These are phyloP conservation scores for Pavlovales sp. DNA, from an alignment of 208 protist species.

Conservation along the genomic window DNA sequence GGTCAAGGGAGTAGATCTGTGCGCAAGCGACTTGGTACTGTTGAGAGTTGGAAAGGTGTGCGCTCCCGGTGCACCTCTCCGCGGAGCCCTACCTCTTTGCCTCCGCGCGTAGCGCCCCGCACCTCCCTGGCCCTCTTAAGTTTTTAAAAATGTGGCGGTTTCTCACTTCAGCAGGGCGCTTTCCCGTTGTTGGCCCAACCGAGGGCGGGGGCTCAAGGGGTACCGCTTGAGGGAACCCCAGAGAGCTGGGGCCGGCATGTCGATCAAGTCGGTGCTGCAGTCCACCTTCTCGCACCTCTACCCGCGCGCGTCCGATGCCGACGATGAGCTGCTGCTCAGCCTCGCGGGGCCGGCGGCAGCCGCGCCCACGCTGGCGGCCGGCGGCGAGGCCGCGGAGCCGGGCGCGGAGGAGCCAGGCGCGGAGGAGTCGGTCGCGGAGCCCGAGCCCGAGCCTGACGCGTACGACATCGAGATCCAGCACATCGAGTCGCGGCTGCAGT, in stretches of 20 bases:
- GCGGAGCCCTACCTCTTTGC: too few species aligned
- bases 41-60: too few species aligned
- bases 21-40: too few species aligned
- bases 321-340: background rate
- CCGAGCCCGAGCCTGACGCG: background rate
- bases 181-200: too few species aligned
- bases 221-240: too few species aligned
- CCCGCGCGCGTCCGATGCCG: background rate
- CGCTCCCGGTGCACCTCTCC: too few species aligned
- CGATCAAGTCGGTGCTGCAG: slow-evolving; percentile 3
- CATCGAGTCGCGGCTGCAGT: background rate
- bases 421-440: background rate
- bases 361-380: background rate
- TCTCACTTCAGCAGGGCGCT: too few species aligned
- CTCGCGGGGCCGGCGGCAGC: background rate
- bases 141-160: too few species aligned
- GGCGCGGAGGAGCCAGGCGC: background rate
- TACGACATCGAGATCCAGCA: background rate
- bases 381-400: background rate
- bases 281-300: slow-evolving; percentile 11
- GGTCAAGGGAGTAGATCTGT: too few species aligned
- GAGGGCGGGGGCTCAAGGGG: too few species aligned
- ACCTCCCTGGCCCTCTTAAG: too few species aligned
- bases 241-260: background rate
- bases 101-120: too few species aligned